Conservation (phyloP, 306 rosid genomes). For the Arachis stenosperma region DNA sequence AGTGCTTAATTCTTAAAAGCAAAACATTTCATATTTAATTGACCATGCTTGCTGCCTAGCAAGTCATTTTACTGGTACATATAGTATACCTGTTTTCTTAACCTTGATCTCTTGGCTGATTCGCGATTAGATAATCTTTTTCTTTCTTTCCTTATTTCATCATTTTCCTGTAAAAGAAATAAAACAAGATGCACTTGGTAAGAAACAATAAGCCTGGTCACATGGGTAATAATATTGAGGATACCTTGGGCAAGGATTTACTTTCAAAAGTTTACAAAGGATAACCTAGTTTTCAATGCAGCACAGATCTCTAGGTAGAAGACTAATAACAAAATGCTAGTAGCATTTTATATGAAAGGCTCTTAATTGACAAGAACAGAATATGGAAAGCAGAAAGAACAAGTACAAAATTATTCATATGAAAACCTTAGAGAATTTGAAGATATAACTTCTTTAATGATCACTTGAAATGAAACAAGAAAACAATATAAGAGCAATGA, state of each 20-base stretch:
- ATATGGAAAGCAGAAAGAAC: not conserved
- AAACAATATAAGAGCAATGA: slow-evolving; percentile 13
- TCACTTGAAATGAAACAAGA: not conserved
- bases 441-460: slow-evolving; percentile 24
- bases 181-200: slow-evolving; percentile 31
- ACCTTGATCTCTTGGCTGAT: slow-evolving; percentile 68
- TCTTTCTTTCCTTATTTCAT: slow-evolving; percentile 54
- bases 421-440: slow-evolving; percentile 1
- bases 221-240: slow-evolving; percentile 15
- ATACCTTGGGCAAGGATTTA: slow-evolving; percentile 8
- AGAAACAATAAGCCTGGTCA: slow-evolving; percentile 7
- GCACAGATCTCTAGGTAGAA: slow-evolving; percentile 15
- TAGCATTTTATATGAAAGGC: not conserved
- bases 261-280: slow-evolving; percentile 20
- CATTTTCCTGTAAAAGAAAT: slow-evolving; percentile 54
- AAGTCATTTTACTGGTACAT: slow-evolving; percentile 7
- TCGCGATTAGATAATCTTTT: slow-evolving; percentile 65
- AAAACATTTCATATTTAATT: slow-evolving; percentile 13
- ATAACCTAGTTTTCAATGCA: slow-evolving; percentile 15
- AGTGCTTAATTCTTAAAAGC: not conserved
- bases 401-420: slow-evolving; percentile 2
- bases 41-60: not conserved
- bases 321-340: slow-evolving; percentile 5
- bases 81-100: slow-evolving; percentile 52
- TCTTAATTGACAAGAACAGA: slow-evolving; percentile 11